phyloP scores from a whole-genome alignment of 345 rosid genomes.

The Xanthoceras sorbifolium region DNA sequence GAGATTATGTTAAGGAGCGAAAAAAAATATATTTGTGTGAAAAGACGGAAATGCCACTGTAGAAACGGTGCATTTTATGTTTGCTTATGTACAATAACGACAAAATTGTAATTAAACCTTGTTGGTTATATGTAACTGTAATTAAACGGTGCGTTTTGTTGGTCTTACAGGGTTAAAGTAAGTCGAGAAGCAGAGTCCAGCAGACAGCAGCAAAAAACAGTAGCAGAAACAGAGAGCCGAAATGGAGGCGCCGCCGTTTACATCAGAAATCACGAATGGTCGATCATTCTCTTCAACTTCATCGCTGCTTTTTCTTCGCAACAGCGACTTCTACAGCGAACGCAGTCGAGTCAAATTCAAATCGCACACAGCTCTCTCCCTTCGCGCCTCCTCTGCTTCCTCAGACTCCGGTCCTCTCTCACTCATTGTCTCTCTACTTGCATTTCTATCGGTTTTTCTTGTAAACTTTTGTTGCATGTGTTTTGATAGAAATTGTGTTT shows the following conservation, averaged over 20 bases:
- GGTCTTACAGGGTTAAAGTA: neutral
- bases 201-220: neutral
- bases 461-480: no score
- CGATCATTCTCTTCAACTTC: slow-evolving; percentile 2
- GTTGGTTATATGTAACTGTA: neutral
- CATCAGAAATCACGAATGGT: slow-evolving; percentile 1
- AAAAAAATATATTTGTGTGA: neutral
- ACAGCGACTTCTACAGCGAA: neutral
- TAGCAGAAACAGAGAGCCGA: neutral
- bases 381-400: slow-evolving; percentile 60
- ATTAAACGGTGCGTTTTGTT: neutral
- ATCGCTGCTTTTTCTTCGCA: slow-evolving; percentile 10
- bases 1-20: neutral
- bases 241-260: slow-evolving; percentile 33
- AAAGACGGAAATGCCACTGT: slow-evolving; percentile 3
- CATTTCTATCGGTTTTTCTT: neutral
- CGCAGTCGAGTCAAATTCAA: slow-evolving; percentile 41
- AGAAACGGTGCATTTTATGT: neutral
- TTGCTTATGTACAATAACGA: no score
- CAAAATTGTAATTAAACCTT: no score
- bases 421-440: neutral
- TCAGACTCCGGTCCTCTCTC: slow-evolving; percentile 38
- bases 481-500: neutral
- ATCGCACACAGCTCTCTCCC: slow-evolving; percentile 40
- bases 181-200: no score